Evolutionary conservation across 495 filamentous ascomycete species (phyloP).

Genomic region (Tuber aestivum): DNA sequence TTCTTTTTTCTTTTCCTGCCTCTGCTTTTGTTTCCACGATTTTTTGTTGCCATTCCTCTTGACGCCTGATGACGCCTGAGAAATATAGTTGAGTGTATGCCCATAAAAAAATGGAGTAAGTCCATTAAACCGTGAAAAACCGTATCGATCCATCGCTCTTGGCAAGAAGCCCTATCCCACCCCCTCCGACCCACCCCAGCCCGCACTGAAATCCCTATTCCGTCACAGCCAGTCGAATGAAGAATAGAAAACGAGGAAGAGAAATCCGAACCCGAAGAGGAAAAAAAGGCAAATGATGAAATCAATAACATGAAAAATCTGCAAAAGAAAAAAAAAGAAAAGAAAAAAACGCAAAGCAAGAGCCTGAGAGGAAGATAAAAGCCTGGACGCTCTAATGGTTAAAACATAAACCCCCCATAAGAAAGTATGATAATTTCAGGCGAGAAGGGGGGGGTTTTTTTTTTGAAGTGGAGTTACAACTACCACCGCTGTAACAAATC

Average conservation of each 20-base stretch:
- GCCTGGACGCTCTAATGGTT: conserved; percentile 32
- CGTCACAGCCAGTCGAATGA: not conserved
- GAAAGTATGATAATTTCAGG: conserved; percentile 21
- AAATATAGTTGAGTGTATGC: conserved; percentile 3
- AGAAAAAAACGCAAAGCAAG: conserved; percentile 33
- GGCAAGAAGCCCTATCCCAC: not conserved
- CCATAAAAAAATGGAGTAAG: conserved; percentile 3
- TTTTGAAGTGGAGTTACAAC: conserved; percentile 29
- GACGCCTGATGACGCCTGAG: not conserved
- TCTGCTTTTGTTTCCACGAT: not conserved
- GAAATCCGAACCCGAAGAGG: conserved; percentile 36
- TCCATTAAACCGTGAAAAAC: conserved; percentile 1
- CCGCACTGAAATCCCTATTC: not conserved
- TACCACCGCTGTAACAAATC: conserved; percentile 13
- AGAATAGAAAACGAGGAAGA: conserved; percentile 14
- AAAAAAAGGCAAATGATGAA: conserved; percentile 38
- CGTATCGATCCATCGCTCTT: not conserved
- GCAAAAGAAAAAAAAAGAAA: conserved; percentile 23
- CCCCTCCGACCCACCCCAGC: not conserved
- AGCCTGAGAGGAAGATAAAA: conserved; percentile 11
- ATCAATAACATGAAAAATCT: conserved; percentile 39
- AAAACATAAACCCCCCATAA: conserved; percentile 21
- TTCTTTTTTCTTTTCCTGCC: not conserved
- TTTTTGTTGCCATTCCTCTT: not conserved
- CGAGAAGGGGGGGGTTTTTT: conserved; percentile 13